phyloP scores from a whole-genome alignment of 2,329 filamentous ascomycete species.

The Lasiodiplodia sp. region DNA sequence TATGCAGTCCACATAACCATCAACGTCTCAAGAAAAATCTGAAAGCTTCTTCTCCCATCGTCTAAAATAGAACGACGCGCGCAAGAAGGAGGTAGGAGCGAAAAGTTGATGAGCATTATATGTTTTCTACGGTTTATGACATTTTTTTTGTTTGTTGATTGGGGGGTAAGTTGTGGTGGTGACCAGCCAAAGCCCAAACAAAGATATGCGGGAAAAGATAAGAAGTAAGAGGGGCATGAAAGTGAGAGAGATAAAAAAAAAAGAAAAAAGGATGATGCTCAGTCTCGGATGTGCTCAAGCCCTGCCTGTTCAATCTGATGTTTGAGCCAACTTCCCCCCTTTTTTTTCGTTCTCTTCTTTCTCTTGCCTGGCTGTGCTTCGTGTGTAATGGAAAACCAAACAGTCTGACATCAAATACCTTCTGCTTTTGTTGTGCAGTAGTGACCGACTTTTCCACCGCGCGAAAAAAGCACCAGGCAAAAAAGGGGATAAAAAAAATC shows the following conservation, averaged over 20 bases:
- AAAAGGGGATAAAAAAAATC: constrained; percentile 4
- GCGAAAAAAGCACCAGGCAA: constrained; percentile 10
- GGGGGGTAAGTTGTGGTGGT: not conserved
- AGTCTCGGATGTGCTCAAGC: constrained; percentile 25
- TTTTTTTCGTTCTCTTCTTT: not conserved
- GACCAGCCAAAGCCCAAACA: not conserved
- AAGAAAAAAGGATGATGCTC: constrained; percentile 14
- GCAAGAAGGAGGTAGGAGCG: not conserved
- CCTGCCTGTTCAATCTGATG: constrained; percentile 27
- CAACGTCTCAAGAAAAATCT: too few relatives aligned
- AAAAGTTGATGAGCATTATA: constrained; percentile 1
- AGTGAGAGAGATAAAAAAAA: not conserved
- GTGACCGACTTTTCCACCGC: constrained; percentile 24
- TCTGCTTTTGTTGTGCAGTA: constrained; percentile 25
- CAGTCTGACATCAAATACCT: constrained; percentile 6
- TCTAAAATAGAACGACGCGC: not conserved
- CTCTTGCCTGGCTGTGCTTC: not conserved
- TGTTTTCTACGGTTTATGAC: not conserved
- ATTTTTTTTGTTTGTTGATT: not conserved
- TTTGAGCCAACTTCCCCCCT: constrained; percentile 3
- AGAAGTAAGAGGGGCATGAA: not conserved
- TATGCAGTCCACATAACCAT: too few relatives aligned
- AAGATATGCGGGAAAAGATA: not conserved
- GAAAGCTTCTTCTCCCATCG: too few relatives aligned
- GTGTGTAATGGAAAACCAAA: not conserved